Conservation (phyloP, 1,284 basidiomycete genomes). For the Moesziomyces globuligerus region DNA sequence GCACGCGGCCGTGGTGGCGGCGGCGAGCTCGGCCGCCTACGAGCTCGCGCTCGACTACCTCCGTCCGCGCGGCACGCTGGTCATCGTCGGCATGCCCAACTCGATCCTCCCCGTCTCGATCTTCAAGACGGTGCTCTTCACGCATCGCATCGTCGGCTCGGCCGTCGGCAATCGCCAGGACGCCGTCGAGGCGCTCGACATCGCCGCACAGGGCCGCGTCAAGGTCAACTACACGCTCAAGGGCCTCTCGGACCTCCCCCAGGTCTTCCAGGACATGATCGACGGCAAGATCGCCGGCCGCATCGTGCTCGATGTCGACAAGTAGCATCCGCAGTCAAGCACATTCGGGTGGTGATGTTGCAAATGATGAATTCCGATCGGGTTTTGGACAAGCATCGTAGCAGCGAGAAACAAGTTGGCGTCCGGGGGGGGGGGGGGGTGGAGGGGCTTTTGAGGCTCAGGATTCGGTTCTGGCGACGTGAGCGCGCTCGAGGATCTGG, state of each 20-base stretch:
- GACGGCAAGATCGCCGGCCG: constrained; percentile 75
- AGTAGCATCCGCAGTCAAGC: constrained; percentile 7
- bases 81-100: constrained; percentile 78
- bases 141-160: constrained; percentile 77
- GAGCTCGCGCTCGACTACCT: constrained; percentile 72
- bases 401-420: no score
- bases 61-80: constrained; percentile 76
- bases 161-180: constrained; percentile 74
- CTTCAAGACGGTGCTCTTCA: constrained; percentile 73
- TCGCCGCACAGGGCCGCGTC: constrained; percentile 77
- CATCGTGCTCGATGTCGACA: constrained; percentile 72
- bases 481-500: constrained; percentile 17
- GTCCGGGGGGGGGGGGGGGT: not conserved
- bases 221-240: constrained; percentile 73
- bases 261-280: constrained; percentile 72
- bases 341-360: not conserved
- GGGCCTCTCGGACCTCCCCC: constrained; percentile 72
- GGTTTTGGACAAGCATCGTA: not conserved
- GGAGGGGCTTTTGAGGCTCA: no score
- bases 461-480: constrained; percentile 14
- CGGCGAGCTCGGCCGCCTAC: constrained; percentile 73
- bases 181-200: constrained; percentile 72
- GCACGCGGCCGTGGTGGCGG: constrained; percentile 72
- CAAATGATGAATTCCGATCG: not conserved
- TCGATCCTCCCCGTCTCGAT: constrained; percentile 76